These are phyloP conservation scores for Metschnikowia rubicola DNA, from an alignment of 805 yeast species.

Conservation along the genomic window DNA sequence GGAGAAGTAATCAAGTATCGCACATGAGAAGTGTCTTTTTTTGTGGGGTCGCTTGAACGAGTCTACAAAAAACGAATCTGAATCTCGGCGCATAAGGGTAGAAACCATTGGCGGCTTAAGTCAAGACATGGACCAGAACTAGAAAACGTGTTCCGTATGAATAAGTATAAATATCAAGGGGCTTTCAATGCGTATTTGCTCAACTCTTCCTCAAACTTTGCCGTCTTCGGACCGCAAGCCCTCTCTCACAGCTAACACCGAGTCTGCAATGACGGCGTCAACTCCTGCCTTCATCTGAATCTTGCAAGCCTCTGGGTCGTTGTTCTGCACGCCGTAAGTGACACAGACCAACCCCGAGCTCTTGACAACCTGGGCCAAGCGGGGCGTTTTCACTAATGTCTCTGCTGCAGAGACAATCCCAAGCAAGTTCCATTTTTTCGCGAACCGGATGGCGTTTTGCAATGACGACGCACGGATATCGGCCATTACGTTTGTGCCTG, in stretches of 20 bases:
- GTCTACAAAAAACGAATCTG: too few relatives aligned
- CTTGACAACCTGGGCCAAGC: conserved; percentile 87
- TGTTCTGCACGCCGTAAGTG: conserved; percentile 83
- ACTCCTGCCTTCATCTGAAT: conserved; percentile 91
- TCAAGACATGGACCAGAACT: too few relatives aligned
- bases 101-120: too few relatives aligned
- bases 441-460: conserved; percentile 88
- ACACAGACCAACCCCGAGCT: conserved; percentile 89
- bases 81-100: too few relatives aligned
- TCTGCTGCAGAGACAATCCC: conserved; percentile 90
- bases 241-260: conserved; percentile 87
- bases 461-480: conserved; percentile 84
- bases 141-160: too few relatives aligned
- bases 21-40: too few relatives aligned
- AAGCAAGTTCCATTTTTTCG: conserved; percentile 83
- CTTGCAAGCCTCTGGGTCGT: conserved; percentile 77
- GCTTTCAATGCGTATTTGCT: too few relatives aligned
- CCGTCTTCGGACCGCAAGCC: conserved; percentile 48
- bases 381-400: conserved; percentile 84
- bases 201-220: background rate
- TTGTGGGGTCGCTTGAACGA: too few relatives aligned
- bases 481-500: conserved; percentile 83
- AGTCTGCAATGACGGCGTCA: conserved; percentile 97
- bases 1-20: too few relatives aligned
- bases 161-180: too few relatives aligned